A percentile compares a stretch with the other conserved stretches of the same genome.
Conservation (phyloP, 345 rosid genomes). For the Microcos paniculata region DNA sequence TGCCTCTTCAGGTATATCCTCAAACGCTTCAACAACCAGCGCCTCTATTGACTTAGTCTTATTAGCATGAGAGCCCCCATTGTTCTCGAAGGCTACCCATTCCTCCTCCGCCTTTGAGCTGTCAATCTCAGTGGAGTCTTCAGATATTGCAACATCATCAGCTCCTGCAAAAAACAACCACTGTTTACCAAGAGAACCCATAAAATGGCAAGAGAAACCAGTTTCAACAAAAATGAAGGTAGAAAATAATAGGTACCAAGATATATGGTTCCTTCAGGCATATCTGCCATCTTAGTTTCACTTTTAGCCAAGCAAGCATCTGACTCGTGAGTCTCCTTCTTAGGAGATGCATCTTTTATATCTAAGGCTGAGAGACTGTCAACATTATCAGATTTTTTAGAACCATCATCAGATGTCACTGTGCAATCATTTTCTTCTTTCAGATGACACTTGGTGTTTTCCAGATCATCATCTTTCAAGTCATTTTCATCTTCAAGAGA, state of each 20-base stretch:
- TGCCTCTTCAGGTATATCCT: not conserved
- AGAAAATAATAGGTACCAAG: not conserved
- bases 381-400: not conserved
- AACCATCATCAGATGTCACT: not conserved
- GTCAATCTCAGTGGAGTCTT: not conserved
- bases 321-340: constrained; percentile 21
- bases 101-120: not conserved
- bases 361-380: constrained; percentile 25
- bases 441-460: constrained; percentile 8
- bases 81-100: not conserved
- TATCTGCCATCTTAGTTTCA: constrained; percentile 6
- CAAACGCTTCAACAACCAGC: not conserved
- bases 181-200: not conserved
- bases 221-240: not conserved
- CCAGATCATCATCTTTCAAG: constrained; percentile 11
- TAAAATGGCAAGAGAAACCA: not conserved
- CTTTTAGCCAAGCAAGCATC: constrained; percentile 1
- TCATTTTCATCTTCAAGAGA: constrained; percentile 31
- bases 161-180: constrained; percentile 13
- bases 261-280: not conserved
- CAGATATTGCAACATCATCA: not conserved
- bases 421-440: not conserved
- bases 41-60: not conserved
- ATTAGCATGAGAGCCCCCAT: not conserved
- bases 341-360: constrained; percentile 14